Evolutionary conservation across 1,139 yeast genomes (phyloP).

Genomic region (Suhomyces bolitotheri): DNA sequence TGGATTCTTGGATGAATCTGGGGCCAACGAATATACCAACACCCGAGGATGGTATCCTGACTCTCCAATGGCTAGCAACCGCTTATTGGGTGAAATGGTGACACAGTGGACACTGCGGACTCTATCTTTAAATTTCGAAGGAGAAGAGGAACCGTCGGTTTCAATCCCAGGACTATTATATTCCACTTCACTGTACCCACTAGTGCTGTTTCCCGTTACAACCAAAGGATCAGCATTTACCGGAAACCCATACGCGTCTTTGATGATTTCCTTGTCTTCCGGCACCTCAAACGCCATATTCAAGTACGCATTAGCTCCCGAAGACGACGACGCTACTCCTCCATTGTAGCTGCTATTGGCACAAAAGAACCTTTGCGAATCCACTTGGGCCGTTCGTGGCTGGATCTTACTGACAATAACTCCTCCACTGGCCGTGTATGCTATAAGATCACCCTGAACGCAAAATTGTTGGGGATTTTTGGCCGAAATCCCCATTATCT

Average conservation of each 20-base stretch:
- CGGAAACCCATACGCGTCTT: conserved; percentile 40
- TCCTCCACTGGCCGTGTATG: conserved; percentile 69
- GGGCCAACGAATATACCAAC: conserved; percentile 57
- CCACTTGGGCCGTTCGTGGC: conserved; percentile 15
- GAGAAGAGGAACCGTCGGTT: conserved; percentile 19
- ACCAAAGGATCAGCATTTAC: conserved; percentile 28
- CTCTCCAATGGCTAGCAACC: conserved; percentile 64
- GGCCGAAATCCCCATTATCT: conserved; percentile 36
- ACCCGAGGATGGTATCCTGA: conserved; percentile 66
- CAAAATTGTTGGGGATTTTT: conserved; percentile 34
- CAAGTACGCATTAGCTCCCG: conserved; percentile 33
- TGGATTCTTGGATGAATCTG: conserved; percentile 47
- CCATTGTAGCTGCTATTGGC: conserved; percentile 33
- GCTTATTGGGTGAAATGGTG: conserved; percentile 54
- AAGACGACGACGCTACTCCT: background rate
- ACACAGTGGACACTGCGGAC: conserved; percentile 57
- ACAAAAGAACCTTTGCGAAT: conserved; percentile 51
- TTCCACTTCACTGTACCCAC: conserved; percentile 6
- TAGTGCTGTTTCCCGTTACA: conserved; percentile 19
- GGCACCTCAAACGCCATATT: conserved; percentile 23
- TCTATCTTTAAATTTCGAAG: conserved; percentile 42
- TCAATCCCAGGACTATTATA: background rate
- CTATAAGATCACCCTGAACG: conserved; percentile 44
- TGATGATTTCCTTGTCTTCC: conserved; percentile 11
- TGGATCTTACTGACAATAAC: conserved; percentile 51